Evolutionary conservation across 78 protist genomes (phyloP).

Genomic region (slime mould (Dictyostelium discoideum)): dicty_2.7 NC_007088.5:7862501-7863000

Average conservation of each 20-base stretch:
- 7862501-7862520: conserved; percentile 56
- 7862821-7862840: conserved; percentile 18
- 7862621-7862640: conserved; percentile 17
- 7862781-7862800: background rate
- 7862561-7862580: background rate
- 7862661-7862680: conserved; percentile 50
- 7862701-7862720: conserved; percentile 15
- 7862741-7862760: conserved; percentile 15
- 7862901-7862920: background rate
- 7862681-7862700: conserved; percentile 46
- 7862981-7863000: background rate
- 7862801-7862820: background rate
- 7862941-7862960: background rate
- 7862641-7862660: conserved; percentile 64
- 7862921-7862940: background rate
- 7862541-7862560: background rate
- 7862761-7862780: background rate
- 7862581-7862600: conserved; percentile 1
- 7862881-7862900: conserved; percentile 5
- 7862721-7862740: conserved; percentile 49
- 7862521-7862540: background rate
- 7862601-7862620: background rate
- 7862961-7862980: background rate
- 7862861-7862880: conserved; percentile 39
- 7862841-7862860: conserved; percentile 57